These are phyloP conservation scores for Aureobasidium pullulans DNA, from an alignment of 2,329 filamentous ascomycete species.

Conservation along the genomic window DNA sequence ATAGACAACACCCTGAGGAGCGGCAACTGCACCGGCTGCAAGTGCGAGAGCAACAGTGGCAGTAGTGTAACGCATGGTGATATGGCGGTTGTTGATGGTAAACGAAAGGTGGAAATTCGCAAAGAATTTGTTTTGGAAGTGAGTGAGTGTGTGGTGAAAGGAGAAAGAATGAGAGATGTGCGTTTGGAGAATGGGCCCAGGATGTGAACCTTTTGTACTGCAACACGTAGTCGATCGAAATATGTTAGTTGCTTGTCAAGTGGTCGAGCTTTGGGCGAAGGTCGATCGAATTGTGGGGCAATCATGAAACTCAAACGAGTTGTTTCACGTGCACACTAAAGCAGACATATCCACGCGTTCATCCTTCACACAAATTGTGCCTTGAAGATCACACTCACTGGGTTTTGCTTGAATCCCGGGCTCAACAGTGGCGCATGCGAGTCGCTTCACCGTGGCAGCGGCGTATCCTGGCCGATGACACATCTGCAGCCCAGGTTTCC, in stretches of 20 bases:
- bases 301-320: background rate
- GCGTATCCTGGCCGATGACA: background rate
- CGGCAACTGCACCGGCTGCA: background rate
- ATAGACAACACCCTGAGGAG: conserved; percentile 4
- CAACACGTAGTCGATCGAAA: background rate
- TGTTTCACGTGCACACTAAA: background rate
- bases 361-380: background rate
- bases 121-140: background rate
- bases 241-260: background rate
- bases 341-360: background rate
- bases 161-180: background rate
- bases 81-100: background rate
- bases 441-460: background rate
- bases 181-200: background rate
- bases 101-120: background rate
- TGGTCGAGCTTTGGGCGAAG: background rate
- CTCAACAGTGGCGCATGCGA: background rate
- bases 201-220: background rate
- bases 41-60: conserved; percentile 5
- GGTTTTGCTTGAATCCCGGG: background rate
- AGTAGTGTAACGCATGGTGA: conserved; percentile 4
- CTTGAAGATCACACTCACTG: conserved; percentile 1
- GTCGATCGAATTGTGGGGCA: background rate
- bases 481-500: background rate
- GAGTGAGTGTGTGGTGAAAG: background rate